phyloP scores from a whole-genome alignment of 257 asterid species.

The Knoxia roxburghii region DNA sequence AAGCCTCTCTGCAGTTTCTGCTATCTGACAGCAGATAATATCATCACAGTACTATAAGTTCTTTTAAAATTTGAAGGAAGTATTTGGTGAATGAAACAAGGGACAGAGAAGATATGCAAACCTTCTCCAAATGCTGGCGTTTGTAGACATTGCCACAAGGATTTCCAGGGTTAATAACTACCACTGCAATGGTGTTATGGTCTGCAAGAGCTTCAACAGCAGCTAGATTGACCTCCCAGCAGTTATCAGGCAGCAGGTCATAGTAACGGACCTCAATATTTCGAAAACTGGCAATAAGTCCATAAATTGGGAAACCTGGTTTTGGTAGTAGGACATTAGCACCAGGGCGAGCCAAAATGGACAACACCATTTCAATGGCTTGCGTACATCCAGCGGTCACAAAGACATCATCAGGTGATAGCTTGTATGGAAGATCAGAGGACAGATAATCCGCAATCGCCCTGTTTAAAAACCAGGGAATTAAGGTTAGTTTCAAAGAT shows the following conservation, averaged over 20 bases:
- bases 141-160: conserved; percentile 86
- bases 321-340: conserved; percentile 72
- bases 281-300: conserved; percentile 59
- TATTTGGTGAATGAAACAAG: neutral
- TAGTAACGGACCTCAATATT: conserved; percentile 53
- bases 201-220: conserved; percentile 67
- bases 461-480: conserved; percentile 32
- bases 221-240: conserved; percentile 71
- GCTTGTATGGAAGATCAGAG: conserved; percentile 49
- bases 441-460: conserved; percentile 75
- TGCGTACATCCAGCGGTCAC: conserved; percentile 84
- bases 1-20: conserved; percentile 67
- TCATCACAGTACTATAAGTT: neutral
- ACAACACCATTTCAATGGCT: conserved; percentile 65
- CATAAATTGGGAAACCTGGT: conserved; percentile 83
- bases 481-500: neutral
- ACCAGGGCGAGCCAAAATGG: conserved; percentile 62
- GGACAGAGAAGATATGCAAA: conserved; percentile 8
- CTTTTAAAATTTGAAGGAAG: neutral
- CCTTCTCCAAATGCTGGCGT: conserved; percentile 63
- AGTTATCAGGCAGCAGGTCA: conserved; percentile 56
- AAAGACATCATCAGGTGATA: conserved; percentile 60
- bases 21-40: conserved; percentile 39
- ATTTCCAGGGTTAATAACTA: conserved; percentile 81
- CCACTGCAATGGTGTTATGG: conserved; percentile 69